Evolutionary conservation across 495 filamentous ascomycete species (phyloP), one percentile per base, ranked within the genome.

Genomic region (Terfezia claveryi): DNA sequence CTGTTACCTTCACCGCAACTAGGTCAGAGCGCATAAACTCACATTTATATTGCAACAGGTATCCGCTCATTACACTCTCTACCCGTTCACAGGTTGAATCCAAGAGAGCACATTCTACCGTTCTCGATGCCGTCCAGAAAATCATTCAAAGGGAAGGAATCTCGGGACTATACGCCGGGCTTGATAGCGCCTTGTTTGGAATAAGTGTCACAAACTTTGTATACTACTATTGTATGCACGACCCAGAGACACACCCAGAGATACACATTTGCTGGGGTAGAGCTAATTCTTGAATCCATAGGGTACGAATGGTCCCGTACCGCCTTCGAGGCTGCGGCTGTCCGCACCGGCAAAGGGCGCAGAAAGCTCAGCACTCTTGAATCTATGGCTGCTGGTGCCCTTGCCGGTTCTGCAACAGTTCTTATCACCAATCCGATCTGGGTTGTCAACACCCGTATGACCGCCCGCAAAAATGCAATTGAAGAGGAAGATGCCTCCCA

Each of bases 121-220:
- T 87, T 58, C 74, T 84, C 50, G 77, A 86, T 57, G 85, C 91
- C 12, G 76, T 88, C 55, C 79, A 82, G 53, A 81, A 81, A 59
- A 96, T 99, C 62, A 74, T 99, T 46, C 79, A 87, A 60, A 80
- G 91, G 59, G 92, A 99, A 69, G 91, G 91, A 51, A 71, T 94
- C 32, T 70, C 74, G 0, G 92, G 92, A 12, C 76, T 99, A 4
- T 96, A 91, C 67, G 78, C 87, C 4, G 87, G 87, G 10, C 74
- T 94, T 37, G 81, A 89, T 61, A 88, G 82, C 23, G 91, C 91
- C 9, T 74, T 99, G 5, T 95, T 99, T 67, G 91, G 92, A 61
- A 96, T 96, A 71, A 89, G 83, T 68, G 81, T 99, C 56, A 99
- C 91, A 55, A 99, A 99, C 69, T 96, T 99, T 61, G 88, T 99